Evolutionary conservation across 495 filamentous ascomycete species (phyloP), one percentile per base, ranked within the genome.

Genomic region (Penicillium paradoxum): DNA sequence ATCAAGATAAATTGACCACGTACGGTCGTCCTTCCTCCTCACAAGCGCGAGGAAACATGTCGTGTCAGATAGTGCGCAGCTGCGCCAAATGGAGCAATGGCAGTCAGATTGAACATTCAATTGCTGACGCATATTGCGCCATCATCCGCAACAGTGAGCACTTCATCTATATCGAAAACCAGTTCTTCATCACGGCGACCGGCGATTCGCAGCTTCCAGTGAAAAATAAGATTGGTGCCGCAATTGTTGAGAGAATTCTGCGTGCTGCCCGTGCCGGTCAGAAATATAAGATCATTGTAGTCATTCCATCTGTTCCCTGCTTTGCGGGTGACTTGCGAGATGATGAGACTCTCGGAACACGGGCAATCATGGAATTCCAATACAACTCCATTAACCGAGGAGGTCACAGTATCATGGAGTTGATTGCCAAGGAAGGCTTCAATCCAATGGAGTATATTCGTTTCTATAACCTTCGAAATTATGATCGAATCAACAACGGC

Each of bases 141-240:
- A 79, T 87, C 29, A 96, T 97, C 63, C 78, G 75, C 19, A 85
- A 88, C 56, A 89, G 87, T 37, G 67, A 86, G 65, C 88, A 96
- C 66, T 96, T 89, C 58, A 69, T 97, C 33, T 97, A 96, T 69
- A 96, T 97, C 15, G 91, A 97, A 71, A 97, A 97, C 59, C 91
- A 97, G 67, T 97, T 97, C 78, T 97, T 97, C 75, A 97, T 97
- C 72, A 96, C 91, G 0, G 89, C 91, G 3, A 95, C 90, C 1
- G 78, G 77, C 14, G 78, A 87, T 39, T 68, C 80, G 25, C 91
- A 95, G 67, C 80, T 77, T 47, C 91, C 91, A 0, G 85, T 97
- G 11, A 77, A 80, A 59, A 97, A 97, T 68, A 85, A 86, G 69
- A 89, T 97, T 45, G 91, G 92, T 34, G 84, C 82, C 22, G 87